phyloP scores from a whole-genome alignment of 257 asterid species.

The Penstemon davidsonii region DNA sequence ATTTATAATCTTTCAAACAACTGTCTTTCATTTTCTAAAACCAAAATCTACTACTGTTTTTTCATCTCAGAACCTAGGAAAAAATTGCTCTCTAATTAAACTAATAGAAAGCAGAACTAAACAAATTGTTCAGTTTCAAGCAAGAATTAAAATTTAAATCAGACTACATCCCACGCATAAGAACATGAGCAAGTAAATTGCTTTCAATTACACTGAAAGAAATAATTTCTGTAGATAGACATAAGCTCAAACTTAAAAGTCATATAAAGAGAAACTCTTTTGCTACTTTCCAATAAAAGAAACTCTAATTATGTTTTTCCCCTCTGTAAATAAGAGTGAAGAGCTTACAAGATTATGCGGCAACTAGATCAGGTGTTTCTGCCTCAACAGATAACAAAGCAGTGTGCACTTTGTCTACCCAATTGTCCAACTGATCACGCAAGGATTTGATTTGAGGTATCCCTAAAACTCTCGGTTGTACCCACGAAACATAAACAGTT shows the following conservation, averaged over 20 bases:
- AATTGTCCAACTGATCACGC: constrained; percentile 73
- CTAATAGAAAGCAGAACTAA: no score
- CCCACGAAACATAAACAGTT: constrained; percentile 89
- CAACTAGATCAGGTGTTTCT: constrained; percentile 91
- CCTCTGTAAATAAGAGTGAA: constrained; percentile 11
- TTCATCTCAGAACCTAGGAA: no score
- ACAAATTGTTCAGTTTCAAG: no score
- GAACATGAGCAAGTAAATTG: no score
- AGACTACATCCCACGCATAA: no score
- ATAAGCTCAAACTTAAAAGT: not conserved
- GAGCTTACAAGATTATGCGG: constrained; percentile 43
- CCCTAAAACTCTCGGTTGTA: constrained; percentile 94
- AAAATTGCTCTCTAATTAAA: no score
- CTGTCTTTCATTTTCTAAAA: no score
- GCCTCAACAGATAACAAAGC: constrained; percentile 93
- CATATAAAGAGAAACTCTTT: not conserved
- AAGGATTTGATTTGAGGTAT: constrained; percentile 78
- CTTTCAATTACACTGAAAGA: no score
- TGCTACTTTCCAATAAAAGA: constrained; percentile 10
- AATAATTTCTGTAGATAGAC: not conserved
- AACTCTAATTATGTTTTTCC: not conserved
- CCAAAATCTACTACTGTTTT: no score
- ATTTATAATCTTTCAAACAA: no score
- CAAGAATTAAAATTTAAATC: no score
- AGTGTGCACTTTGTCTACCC: constrained; percentile 88